Evolutionary conservation across 2,329 filamentous ascomycete genomes (phyloP).

Genomic region (Arachnomyces sp.): DNA sequence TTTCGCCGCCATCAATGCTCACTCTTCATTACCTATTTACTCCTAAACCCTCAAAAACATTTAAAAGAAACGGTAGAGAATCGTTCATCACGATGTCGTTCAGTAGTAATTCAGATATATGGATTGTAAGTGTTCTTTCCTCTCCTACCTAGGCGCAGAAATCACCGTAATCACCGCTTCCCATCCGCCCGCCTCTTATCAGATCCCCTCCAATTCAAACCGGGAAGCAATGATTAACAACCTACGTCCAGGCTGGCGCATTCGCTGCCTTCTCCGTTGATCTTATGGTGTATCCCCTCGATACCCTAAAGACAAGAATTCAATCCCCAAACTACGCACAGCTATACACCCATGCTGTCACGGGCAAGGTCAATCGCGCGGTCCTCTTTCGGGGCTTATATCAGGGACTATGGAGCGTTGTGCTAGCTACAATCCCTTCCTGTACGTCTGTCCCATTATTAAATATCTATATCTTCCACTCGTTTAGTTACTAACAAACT

Average conservation of each 20-base stretch:
- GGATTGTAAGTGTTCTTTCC: constrained; percentile 41
- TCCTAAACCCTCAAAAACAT: neutral
- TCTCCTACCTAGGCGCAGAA: too few species aligned
- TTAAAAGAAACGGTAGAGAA: neutral
- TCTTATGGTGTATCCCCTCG: constrained; percentile 75
- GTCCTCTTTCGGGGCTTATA: constrained; percentile 67
- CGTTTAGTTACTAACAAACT: neutral
- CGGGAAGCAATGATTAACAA: constrained; percentile 1
- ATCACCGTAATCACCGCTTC: neutral
- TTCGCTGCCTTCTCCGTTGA: constrained; percentile 81
- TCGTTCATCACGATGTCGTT: constrained; percentile 17
- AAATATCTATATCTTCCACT: neutral
- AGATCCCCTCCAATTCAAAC: neutral
- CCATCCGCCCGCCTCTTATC: neutral
- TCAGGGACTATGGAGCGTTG: constrained; percentile 77
- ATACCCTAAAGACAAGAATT: constrained; percentile 80
- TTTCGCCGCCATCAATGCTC: neutral
- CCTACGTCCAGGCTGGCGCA: constrained; percentile 63
- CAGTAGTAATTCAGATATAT: constrained; percentile 50
- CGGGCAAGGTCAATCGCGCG: constrained; percentile 47
- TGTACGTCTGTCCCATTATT: constrained; percentile 40
- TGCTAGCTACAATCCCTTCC: constrained; percentile 81
- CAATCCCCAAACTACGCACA: constrained; percentile 70
- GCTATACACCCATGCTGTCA: constrained; percentile 54
- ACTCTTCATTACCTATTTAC: constrained; percentile 2